Evolutionary conservation across 2,329 filamentous ascomycete genomes (phyloP).

Genomic region (Xylaria sp.): DNA sequence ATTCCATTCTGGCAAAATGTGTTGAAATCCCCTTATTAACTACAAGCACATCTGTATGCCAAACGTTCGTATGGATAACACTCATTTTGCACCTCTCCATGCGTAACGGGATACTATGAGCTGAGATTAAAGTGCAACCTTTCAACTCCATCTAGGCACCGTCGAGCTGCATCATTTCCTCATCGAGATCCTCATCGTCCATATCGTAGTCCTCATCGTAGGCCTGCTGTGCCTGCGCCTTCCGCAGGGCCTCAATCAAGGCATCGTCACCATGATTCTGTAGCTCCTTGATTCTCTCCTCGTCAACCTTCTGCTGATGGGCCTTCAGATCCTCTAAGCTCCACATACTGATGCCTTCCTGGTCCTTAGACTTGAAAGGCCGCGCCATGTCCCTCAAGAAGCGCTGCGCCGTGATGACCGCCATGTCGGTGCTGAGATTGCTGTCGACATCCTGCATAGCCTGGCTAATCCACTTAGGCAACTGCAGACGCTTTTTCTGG

Average conservation of each 20-base stretch:
- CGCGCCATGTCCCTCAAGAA: conserved; percentile 94
- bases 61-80: not conserved
- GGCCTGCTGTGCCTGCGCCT: conserved; percentile 44
- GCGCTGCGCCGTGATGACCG: conserved; percentile 85
- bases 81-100: not conserved
- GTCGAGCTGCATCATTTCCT: conserved; percentile 65
- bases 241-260: conserved; percentile 44
- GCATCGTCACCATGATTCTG: conserved; percentile 59
- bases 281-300: conserved; percentile 73
- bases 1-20: not conserved
- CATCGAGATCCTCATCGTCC: conserved; percentile 64
- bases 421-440: conserved; percentile 95
- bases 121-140: not conserved
- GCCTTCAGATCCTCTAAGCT: conserved; percentile 79
- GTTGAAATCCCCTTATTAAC: conserved; percentile 1
- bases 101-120: not conserved
- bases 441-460: conserved; percentile 85
- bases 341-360: conserved; percentile 96
- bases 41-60: not conserved
- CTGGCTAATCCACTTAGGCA: conserved; percentile 97
- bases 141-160: conserved; percentile 27
- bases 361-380: conserved; percentile 82
- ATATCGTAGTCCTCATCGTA: conserved; percentile 60
- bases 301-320: conserved; percentile 80
- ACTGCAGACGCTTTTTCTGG: conserved; percentile 87